phyloP scores from a whole-genome alignment of 2,329 filamentous ascomycete species.

The Aspergillus fijiensis region DNA sequence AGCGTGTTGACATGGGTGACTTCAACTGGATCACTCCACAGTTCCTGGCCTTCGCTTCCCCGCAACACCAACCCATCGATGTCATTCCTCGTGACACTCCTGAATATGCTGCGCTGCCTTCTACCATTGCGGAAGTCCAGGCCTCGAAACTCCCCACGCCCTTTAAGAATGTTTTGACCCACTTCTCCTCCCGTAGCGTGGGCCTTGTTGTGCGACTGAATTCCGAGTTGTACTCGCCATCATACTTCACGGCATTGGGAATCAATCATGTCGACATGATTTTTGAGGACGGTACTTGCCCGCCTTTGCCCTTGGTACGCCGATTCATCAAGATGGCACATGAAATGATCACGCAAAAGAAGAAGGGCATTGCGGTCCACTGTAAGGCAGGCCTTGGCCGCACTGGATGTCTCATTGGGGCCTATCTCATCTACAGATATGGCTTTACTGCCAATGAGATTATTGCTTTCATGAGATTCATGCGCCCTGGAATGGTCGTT shows the following conservation, averaged over 20 bases:
- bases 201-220: slow-evolving; percentile 94
- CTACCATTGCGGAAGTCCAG: slow-evolving; percentile 70
- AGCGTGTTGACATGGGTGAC: slow-evolving; percentile 95
- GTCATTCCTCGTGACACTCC: slow-evolving; percentile 72
- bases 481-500: slow-evolving; percentile 98
- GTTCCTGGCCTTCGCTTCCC: slow-evolving; percentile 95
- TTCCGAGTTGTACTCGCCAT: slow-evolving; percentile 91
- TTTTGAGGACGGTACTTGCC: slow-evolving; percentile 97
- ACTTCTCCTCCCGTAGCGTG: slow-evolving; percentile 85
- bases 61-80: slow-evolving; percentile 74
- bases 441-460: slow-evolving; percentile 97
- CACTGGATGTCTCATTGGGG: slow-evolving; percentile 93
- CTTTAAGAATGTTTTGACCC: slow-evolving; percentile 92
- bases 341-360: slow-evolving; percentile 85
- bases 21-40: slow-evolving; percentile 99
- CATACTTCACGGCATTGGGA: slow-evolving; percentile 93
- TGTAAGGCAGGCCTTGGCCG: slow-evolving; percentile 96
- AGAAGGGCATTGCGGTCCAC: slow-evolving; percentile 93
- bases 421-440: slow-evolving; percentile 95
- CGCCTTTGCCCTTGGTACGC: slow-evolving; percentile 80
- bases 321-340: slow-evolving; percentile 95
- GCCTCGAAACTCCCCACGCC: slow-evolving; percentile 71
- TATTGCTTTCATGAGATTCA: slow-evolving; percentile 98
- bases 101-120: slow-evolving; percentile 71
- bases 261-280: slow-evolving; percentile 99